Conservation (phyloP, 805 yeast genomes). For the Candida sanyiensis region DNA sequence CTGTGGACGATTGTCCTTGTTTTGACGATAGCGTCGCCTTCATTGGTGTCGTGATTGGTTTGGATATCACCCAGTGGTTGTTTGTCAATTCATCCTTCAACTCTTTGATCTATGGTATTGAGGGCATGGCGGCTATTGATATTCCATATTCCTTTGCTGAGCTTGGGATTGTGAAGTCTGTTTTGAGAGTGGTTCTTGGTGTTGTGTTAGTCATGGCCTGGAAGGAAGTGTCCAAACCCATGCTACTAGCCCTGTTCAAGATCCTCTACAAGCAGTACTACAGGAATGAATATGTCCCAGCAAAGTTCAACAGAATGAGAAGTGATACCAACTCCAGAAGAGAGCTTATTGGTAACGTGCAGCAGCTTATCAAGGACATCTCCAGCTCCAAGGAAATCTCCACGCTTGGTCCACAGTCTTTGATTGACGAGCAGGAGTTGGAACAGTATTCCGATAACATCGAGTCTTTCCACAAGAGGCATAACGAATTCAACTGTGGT, state of each 20-base stretch:
- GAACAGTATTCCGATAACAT: conserved; percentile 23
- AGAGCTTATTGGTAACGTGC: conserved; percentile 22
- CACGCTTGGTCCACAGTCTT: conserved; percentile 23
- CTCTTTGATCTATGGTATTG: conserved; percentile 14
- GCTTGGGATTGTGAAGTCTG: conserved; percentile 37
- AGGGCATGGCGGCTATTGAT: conserved; percentile 24
- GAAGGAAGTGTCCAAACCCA: conserved; percentile 70
- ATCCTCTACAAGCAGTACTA: conserved; percentile 42
- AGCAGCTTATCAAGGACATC: conserved; percentile 14
- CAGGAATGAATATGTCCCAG: conserved; percentile 13
- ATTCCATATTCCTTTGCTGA: conserved; percentile 38
- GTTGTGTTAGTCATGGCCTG: conserved; percentile 57
- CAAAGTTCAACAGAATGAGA: conserved; percentile 23
- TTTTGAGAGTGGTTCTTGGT: conserved; percentile 55
- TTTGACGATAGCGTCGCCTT: conserved; percentile 94
- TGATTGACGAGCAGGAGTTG: conserved; percentile 22
- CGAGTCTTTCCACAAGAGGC: conserved; percentile 20
- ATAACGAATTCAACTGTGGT: conserved; percentile 30
- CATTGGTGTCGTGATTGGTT: conserved; percentile 78
- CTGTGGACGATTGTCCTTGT: conserved; percentile 93
- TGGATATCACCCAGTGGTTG: conserved; percentile 41
- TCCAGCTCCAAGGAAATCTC: conserved; percentile 14
- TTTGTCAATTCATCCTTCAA: conserved; percentile 21
- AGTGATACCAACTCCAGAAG: conserved; percentile 20
- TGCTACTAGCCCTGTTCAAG: conserved; percentile 50